Conservation (phyloP, 192 early-diverging fungal species). For the Coemansia sp. region DNA sequence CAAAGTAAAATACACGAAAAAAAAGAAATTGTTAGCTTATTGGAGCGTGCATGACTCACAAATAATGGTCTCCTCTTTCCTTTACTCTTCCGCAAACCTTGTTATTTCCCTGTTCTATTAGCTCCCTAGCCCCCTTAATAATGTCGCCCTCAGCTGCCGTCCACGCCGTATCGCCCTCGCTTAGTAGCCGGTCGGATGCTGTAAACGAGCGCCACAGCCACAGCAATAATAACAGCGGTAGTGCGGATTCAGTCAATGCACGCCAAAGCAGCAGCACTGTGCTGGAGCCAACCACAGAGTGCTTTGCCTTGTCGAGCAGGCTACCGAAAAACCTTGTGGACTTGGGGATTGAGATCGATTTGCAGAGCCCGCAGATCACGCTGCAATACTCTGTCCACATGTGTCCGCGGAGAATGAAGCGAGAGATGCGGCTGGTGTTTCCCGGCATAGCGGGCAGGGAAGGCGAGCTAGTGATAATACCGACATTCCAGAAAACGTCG, state of each 20-base stretch:
- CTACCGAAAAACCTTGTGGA: slow-evolving; percentile 23
- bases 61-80: not conserved
- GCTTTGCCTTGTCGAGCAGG: slow-evolving; percentile 18
- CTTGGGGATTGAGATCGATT: slow-evolving; percentile 22
- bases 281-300: slow-evolving; percentile 21
- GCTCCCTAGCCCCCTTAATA: not conserved
- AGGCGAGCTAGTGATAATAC: slow-evolving; percentile 66
- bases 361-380: not conserved
- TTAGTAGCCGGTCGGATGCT: not conserved
- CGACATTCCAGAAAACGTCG: slow-evolving; percentile 72
- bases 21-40: no score
- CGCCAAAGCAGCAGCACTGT: slow-evolving; percentile 1
- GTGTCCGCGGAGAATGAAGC: slow-evolving; percentile 54
- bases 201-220: not conserved
- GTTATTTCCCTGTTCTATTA: slow-evolving; percentile 4
- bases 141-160: slow-evolving; percentile 18
- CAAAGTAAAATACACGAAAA: no score
- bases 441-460: slow-evolving; percentile 54
- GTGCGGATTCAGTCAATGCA: not conserved
- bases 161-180: not conserved
- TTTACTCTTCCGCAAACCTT: not conserved
- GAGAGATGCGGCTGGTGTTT: slow-evolving; percentile 74
- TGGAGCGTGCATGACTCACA: not conserved
- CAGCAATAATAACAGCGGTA: not conserved
- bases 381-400: slow-evolving; percentile 49